Base-by-base conservation (phyloP, 1,284 basidiomycete genomes). In the Inonotus obliquus region DNA sequence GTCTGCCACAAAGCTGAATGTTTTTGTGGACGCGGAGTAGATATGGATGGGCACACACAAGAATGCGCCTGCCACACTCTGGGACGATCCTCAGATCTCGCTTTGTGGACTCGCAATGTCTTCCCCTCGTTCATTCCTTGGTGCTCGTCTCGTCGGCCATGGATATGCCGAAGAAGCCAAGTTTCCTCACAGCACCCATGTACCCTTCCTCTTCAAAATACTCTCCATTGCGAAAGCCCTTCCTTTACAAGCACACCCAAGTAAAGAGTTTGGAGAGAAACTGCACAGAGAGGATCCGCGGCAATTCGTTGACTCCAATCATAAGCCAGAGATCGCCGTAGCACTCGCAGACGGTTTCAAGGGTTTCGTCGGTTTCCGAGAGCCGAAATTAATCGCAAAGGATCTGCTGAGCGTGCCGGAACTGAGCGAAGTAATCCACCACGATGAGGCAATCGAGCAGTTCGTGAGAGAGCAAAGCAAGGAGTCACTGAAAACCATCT, bases 11-110 rank as follows among this genome's bases (percentile, higher is more conserved):
- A 4, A 25, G 3, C 37, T 57, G 7, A 48, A 14, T 17, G 45
- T 27, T 41, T 32, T 51, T 4, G 35, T 44, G 10, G n/a, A n/a
- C n/a, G n/a, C n/a, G 38, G 14, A 51, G 44, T 64, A 84, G 81
- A 73, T 84, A 32, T 88, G 86, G 86, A 87, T 89, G 84, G 86
- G 86, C 14, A 87, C 86, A 0, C 85, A 89, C 69, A 76, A 82
- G 0, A 81, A 77, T 2, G 70, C 82, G 35, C 84, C 85, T 0
- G 80, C 82, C 17, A 73, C 72, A 55, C 69, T 81, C 39, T 64
- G 69, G 27, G 65, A 67, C 0, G 64, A 59, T 25, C 53, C 71
- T 27, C 67, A 68, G 2, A 66, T 70, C 35, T 65, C 69, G 3
- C 76, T 84, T 17, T 70, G 74, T 37, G 69, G 75, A 14, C 68